Base-by-base conservation (phyloP, 1,284 basidiomycete genomes). In the Cryptococcus jaspeensis region DNA sequence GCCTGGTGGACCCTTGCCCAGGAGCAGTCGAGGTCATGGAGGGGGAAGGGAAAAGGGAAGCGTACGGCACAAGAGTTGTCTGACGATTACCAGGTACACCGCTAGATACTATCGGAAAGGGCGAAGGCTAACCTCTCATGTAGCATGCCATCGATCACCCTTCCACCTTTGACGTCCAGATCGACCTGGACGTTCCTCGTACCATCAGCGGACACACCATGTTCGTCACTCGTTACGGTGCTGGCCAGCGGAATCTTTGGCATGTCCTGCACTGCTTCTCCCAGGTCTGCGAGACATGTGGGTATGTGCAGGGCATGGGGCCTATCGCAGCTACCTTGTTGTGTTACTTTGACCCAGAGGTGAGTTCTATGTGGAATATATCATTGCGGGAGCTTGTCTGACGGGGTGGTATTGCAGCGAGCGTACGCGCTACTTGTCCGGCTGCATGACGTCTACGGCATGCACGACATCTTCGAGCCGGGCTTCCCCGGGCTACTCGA, bases 401-500 rank as follows among this genome's bases (percentile, higher is more conserved):
- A 32, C n/a, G n/a, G 15, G 5, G n/a, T 32, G 28, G 47, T 18
- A 9, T 5, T 45, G n/a, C 32, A 38, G 79, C 86, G 86, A 59
- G 89, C 88, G 2, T 98, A 95, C 71, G 84, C 88, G 2, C 83
- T 86, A 20, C 83, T 99, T 56, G 86, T 91, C 35, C 85, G 87
- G 37, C 78, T 99, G 36, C 93, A 96, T 76, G 87, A 91, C 75
- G 81, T 84, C n/a, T 97, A 96, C 77, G 81, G 82, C 38, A 86
- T 98, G 82, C 93, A 98, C 74, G 78, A 83, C 25, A 87, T 97
- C 68, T 99, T 97, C 78, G 84, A 84, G 32, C 94, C 92, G 0
- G 96, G 95, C 3, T 99, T 99, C 69, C 95, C 95, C 0, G 95
- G 96, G 0, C 83, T 99, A 49, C 83, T 97, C 36, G 93, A 97